These are phyloP conservation scores for Poronia punctata DNA, from an alignment of 495 filamentous ascomycete species.

Conservation along the genomic window DNA sequence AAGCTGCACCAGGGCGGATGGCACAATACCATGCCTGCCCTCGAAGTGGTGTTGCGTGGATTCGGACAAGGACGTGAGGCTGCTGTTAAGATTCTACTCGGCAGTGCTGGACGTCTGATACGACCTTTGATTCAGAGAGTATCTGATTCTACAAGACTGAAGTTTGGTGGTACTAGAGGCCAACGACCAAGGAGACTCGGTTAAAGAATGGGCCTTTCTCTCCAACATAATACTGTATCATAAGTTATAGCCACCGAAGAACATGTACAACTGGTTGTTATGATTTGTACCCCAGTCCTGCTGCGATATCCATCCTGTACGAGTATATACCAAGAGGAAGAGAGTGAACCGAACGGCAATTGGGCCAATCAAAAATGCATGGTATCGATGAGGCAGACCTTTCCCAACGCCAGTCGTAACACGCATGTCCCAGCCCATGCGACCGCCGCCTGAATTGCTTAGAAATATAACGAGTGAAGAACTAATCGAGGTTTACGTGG, in stretches of 20 bases:
- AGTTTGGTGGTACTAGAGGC: conserved; percentile 92
- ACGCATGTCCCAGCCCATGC: too few species aligned
- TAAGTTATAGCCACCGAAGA: conserved; percentile 12
- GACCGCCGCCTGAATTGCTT: too few species aligned
- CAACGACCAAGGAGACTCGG: conserved; percentile 73
- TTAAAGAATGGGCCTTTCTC: conserved; percentile 40
- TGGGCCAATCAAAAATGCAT: too few species aligned
- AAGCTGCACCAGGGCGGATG: conserved; percentile 69
- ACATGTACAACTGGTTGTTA: conserved; percentile 12
- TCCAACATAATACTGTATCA: too few species aligned
- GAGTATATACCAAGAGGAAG: neutral
- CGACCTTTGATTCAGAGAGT: conserved; percentile 66
- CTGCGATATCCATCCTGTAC: neutral
- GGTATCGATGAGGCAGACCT: conserved; percentile 1
- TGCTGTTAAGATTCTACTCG: conserved; percentile 78
- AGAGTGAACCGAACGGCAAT: neutral
- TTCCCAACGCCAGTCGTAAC: conserved; percentile 15
- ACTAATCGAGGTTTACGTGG: neutral
- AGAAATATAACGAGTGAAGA: conserved; percentile 9
- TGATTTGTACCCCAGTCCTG: conserved; percentile 3
- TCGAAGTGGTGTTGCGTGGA: conserved; percentile 76
- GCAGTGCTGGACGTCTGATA: conserved; percentile 69
- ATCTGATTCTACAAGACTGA: conserved; percentile 76
- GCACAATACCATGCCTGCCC: conserved; percentile 48
- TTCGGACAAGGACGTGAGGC: conserved; percentile 84